Evolutionary conservation across 2,329 filamentous ascomycete species (phyloP), one percentile per base, ranked within the genome.

Genomic region (Colletotrichum sp.): DNA sequence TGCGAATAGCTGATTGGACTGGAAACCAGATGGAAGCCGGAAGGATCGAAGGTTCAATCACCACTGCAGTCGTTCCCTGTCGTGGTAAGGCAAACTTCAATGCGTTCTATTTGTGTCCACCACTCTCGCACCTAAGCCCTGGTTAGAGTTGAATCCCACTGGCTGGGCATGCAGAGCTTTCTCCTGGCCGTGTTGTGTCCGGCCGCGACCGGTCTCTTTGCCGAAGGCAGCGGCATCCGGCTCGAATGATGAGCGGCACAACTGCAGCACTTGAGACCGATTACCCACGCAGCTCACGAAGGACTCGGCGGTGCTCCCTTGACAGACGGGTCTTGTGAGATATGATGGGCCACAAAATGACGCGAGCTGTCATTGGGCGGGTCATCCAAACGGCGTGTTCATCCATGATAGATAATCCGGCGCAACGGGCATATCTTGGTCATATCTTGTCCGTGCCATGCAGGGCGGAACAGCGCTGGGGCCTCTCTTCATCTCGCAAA

Each of bases 371-470:
- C 28, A 76, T 71, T 76, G 74, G 74, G 49, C 65, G 62, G 36
- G 30, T 71, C 71, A 32, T 75, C 74, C 65, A 71, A 75, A 71
- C 74, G 34, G 63, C 36, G 39, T 63, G 70, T 68, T 76, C 64
- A 67, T 68, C 73, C 70, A 44, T 44, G 44, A 12, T 34, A 24
- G 63, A 63, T 21, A 44, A 57, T 32, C 73, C 63, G 63, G 63
- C 69, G 70, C 70, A 59, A 52, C 57, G 73, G 73, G 34, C 57
- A 72, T 66, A 62, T 66, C 39, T 68, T 64, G 69, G 73, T 62
- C 64, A 68, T 49, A 34, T 66, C 63, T 68, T 59, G 69, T 76
- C 73, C 69, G 69, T 76, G 73, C 57, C 39, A 59, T 15, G 63
- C 30, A 57, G 30, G 57, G 26, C 32, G 63, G 24, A 66, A 30